Evolutionary conservation across 495 filamentous ascomycete genomes (phyloP), one percentile per base, ranked within the genome.

Genomic region (Staphylotrichum longicolle): DNA sequence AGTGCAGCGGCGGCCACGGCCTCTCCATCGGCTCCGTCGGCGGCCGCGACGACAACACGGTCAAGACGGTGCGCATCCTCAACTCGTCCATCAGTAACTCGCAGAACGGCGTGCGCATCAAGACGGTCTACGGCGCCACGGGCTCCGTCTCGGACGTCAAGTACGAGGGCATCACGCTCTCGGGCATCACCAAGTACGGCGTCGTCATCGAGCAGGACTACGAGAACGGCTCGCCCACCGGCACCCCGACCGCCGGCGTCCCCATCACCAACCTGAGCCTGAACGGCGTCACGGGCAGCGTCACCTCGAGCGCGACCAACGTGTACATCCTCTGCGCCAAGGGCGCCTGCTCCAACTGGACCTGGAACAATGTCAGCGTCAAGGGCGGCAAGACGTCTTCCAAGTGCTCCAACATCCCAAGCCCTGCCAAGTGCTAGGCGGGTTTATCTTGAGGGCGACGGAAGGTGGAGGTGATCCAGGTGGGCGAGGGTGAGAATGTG

Each of bases 11-110:
- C 41, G 82, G 82, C 41, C 82, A 85, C 67, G 82, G 83, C 39
- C 71, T 86, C 44, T 83, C 79, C 47, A 85, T 87, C 60, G 85
- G 85, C 44, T 84, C 81, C 35, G 80, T 87, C 42, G 83, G 83
- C 48, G 80, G 78, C 10, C 79, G 81, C 20, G 61, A 59, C 33
- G 73, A 82, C 70, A 86, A 86, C 75, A 78, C 66, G 40, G 83
- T 86, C 61, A 64, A 74, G 41, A 79, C 75, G 59, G 82, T 86
- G 15, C 79, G 74, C 37, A 78, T 86, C 64, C 66, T 73, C 50
- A 71, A 80, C 71, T 83, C 78, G 11, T 80, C 72, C 8, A 70
- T 88, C 48, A 67, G 66, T 37, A 75, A 86, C 75, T 85, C 82
- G 3, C 64, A 77, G 54, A 85, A 87, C 55, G 64, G 47, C 34